A percentile compares a stretch with the other conserved stretches of the same genome.
Evolutionary conservation across 2,329 filamentous ascomycete genomes (phyloP).

Genomic region (Apiospora aurea): DNA sequence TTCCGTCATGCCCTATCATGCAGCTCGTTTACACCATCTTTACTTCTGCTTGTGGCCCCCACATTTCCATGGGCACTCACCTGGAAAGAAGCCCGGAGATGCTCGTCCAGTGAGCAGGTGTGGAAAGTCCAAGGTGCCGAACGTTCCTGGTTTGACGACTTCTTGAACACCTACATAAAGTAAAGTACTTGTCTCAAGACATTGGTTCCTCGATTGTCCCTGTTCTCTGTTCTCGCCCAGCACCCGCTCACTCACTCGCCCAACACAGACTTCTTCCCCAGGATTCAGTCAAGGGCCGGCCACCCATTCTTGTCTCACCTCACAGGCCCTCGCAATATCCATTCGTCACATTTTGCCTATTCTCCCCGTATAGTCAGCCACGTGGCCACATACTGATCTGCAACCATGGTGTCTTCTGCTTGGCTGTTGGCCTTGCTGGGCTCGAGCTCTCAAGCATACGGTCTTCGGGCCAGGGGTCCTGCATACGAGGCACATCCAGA

Average conservation of each 20-base stretch:
- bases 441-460: neutral
- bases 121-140: neutral
- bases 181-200: conserved; percentile 9
- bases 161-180: neutral
- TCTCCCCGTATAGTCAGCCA: neutral
- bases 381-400: no score
- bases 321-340: neutral
- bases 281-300: neutral
- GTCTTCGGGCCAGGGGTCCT: conserved; percentile 33
- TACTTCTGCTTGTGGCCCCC: neutral
- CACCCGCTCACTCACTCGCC: neutral
- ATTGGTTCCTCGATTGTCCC: neutral
- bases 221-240: neutral
- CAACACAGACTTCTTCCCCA: neutral
- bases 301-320: neutral
- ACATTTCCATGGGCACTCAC: neutral
- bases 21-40: conserved; percentile 6
- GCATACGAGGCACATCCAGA: conserved; percentile 43
- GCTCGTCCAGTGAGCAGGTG: neutral
- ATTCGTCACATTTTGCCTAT: neutral
- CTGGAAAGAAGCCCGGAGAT: neutral
- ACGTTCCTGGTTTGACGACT: neutral
- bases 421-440: conserved; percentile 24
- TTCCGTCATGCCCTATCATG: conserved; percentile 6
- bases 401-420: conserved; percentile 24